phyloP scores from a whole-genome alignment of 2,329 filamentous ascomycete species.

The Xylaria sp. region DNA sequence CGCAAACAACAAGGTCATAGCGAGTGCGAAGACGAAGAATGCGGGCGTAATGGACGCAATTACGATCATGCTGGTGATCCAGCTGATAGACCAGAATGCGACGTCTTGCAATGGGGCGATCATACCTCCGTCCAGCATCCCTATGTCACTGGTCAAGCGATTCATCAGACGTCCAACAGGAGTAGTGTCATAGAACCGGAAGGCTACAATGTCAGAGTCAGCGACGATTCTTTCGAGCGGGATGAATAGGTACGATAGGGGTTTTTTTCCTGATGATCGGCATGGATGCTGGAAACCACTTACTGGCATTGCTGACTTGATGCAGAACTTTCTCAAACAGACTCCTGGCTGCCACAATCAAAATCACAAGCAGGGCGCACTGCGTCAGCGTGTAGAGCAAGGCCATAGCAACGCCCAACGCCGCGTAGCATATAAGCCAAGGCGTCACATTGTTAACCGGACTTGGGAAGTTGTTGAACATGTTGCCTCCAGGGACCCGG shows the following conservation, averaged over 20 bases:
- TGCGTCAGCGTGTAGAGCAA: slow-evolving; percentile 57
- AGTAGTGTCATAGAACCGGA: slow-evolving; percentile 87
- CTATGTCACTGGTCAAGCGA: slow-evolving; percentile 82
- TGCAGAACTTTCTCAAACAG: slow-evolving; percentile 70
- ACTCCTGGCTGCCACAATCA: slow-evolving; percentile 69
- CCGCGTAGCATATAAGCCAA: slow-evolving; percentile 68
- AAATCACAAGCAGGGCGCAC: slow-evolving; percentile 66
- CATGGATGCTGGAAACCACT: neutral
- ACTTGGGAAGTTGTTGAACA: slow-evolving; percentile 54
- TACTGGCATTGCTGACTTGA: slow-evolving; percentile 65
- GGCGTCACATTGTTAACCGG: slow-evolving; percentile 63
- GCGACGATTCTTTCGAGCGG: neutral
- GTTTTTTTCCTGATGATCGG: neutral
- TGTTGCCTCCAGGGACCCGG: slow-evolving; percentile 20
- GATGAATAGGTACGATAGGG: neutral
- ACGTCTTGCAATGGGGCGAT: slow-evolving; percentile 67
- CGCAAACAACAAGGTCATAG: slow-evolving; percentile 63
- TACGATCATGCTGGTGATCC: slow-evolving; percentile 66
- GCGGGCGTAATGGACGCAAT: slow-evolving; percentile 73
- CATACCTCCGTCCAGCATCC: slow-evolving; percentile 82
- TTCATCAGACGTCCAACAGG: slow-evolving; percentile 90
- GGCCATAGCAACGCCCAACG: slow-evolving; percentile 58
- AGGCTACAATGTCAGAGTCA: slow-evolving; percentile 37
- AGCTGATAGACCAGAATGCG: slow-evolving; percentile 64
- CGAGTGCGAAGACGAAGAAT: slow-evolving; percentile 67